These are phyloP conservation scores for Excoecaria cochinchinensis DNA, from an alignment of 345 rosid genomes.

Conservation along the genomic window DNA sequence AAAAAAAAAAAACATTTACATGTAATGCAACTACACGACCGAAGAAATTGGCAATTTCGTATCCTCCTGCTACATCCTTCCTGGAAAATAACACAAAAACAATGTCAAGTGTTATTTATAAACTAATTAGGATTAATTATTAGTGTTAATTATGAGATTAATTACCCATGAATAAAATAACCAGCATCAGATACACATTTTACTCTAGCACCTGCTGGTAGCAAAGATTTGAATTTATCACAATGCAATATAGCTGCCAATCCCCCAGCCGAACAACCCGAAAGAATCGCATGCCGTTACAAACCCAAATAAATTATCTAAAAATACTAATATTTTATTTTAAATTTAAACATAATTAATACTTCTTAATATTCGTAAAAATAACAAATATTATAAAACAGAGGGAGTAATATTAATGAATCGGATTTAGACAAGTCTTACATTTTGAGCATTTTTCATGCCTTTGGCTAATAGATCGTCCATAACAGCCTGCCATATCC, in stretches of 20 bases:
- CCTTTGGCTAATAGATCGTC: constrained; percentile 77
- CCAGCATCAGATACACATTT: constrained; percentile 97
- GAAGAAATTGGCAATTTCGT: constrained; percentile 51
- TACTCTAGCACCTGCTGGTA: constrained; percentile 67
- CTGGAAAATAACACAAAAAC: constrained; percentile 34
- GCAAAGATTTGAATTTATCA: constrained; percentile 65
- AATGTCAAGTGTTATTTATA: background rate
- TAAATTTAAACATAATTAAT: too few relatives aligned
- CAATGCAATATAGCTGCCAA: constrained; percentile 86
- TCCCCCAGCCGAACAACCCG: constrained; percentile 98
- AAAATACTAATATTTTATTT: too few relatives aligned
- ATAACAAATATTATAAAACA: too few relatives aligned
- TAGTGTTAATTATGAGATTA: constrained; percentile 22
- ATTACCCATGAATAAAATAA: constrained; percentile 66
- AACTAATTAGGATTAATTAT: too few relatives aligned
- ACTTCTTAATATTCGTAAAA: too few relatives aligned
- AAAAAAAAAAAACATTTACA: constrained; percentile 40
- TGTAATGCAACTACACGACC: constrained; percentile 69
- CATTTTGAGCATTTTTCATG: constrained; percentile 78
- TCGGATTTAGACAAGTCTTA: constrained; percentile 8
- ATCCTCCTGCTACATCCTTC: constrained; percentile 69
- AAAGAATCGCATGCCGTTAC: constrained; percentile 65
- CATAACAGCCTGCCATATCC: constrained; percentile 72
- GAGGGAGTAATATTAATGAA: too few relatives aligned
- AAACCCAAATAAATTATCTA: background rate